Evolutionary conservation across 2,329 filamentous ascomycete genomes (phyloP).

Genomic region (Grosmannia serpens): DNA sequence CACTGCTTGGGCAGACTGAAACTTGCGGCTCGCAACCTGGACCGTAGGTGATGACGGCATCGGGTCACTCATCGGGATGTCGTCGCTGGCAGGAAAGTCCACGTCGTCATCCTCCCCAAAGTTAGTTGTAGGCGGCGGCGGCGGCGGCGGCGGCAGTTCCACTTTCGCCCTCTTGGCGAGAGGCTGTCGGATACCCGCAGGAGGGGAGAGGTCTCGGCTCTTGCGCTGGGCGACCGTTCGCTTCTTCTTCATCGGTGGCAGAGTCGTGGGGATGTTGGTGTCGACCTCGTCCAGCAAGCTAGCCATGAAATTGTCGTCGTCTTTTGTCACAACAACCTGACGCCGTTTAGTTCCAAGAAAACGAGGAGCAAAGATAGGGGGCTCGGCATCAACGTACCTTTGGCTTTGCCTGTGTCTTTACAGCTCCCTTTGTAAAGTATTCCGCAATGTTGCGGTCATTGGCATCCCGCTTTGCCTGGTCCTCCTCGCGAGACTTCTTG

Average conservation of each 20-base stretch:
- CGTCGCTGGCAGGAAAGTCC: constrained; percentile 18
- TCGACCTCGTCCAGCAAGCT: constrained; percentile 82
- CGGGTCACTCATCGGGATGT: constrained; percentile 71
- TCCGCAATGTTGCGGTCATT: constrained; percentile 88
- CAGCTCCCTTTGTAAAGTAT: constrained; percentile 75
- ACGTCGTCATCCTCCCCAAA: constrained; percentile 40
- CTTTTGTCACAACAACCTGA: constrained; percentile 67
- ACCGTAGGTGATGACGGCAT: constrained; percentile 77
- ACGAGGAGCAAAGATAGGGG: not conserved
- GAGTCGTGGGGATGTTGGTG: constrained; percentile 48
- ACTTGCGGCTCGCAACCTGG: constrained; percentile 65
- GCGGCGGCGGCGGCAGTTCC: constrained; percentile 34
- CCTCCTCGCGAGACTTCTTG: constrained; percentile 81
- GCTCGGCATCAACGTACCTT: constrained; percentile 46
- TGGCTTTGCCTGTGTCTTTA: constrained; percentile 57
- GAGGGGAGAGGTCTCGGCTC: constrained; percentile 67
- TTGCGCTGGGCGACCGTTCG: constrained; percentile 65
- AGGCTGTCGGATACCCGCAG: constrained; percentile 40
- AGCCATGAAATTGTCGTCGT: constrained; percentile 79
- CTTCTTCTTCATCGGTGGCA: constrained; percentile 48
- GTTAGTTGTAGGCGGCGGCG: constrained; percentile 42
- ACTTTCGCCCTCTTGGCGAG: constrained; percentile 46
- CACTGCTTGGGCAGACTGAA: constrained; percentile 16
- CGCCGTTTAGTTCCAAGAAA: constrained; percentile 7
- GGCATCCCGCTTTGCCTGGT: constrained; percentile 72